Evolutionary conservation across 805 yeast genomes (phyloP).

Genomic region (Suhomyces vadensis): DNA sequence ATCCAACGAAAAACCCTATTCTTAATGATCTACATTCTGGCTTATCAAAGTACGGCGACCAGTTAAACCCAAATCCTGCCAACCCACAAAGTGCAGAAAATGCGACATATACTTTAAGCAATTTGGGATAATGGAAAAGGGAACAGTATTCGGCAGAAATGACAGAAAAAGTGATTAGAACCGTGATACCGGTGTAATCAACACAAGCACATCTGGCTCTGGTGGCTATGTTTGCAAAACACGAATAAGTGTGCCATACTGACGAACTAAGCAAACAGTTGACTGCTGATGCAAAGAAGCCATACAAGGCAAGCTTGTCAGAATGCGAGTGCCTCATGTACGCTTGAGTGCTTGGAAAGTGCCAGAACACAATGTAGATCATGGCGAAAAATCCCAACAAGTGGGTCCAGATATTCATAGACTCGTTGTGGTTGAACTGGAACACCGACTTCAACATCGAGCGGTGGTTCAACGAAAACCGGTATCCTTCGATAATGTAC

Average conservation of each 20-base stretch:
- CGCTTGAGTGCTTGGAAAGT: constrained; percentile 62
- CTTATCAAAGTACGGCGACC: constrained; percentile 89
- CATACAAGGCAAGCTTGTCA: constrained; percentile 53
- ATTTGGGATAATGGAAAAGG: constrained; percentile 60
- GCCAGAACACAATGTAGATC: constrained; percentile 54
- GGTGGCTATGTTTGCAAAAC: constrained; percentile 61
- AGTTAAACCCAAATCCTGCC: constrained; percentile 75
- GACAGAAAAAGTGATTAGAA: constrained; percentile 85
- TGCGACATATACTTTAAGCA: constrained; percentile 48
- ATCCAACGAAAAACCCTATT: constrained; percentile 74
- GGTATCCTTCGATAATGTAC: constrained; percentile 78
- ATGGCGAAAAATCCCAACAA: constrained; percentile 64
- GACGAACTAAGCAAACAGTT: constrained; percentile 78
- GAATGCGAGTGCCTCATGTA: constrained; percentile 44
- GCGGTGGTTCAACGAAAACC: constrained; percentile 68
- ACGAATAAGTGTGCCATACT: constrained; percentile 89
- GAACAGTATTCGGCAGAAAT: constrained; percentile 83
- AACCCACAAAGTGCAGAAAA: constrained; percentile 68
- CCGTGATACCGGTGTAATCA: constrained; percentile 92
- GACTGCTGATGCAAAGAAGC: constrained; percentile 70
- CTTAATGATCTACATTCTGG: constrained; percentile 82
- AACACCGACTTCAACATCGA: constrained; percentile 63
- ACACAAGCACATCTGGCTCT: constrained; percentile 85
- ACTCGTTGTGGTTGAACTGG: constrained; percentile 73
- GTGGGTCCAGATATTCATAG: constrained; percentile 94